Percentiles rank a stretch among this genome's conserved stretches.
These are phyloP conservation scores for Aaosphaeria pasadenensis DNA, from an alignment of 2,329 filamentous ascomycete genomes.

Conservation along the genomic window DNA sequence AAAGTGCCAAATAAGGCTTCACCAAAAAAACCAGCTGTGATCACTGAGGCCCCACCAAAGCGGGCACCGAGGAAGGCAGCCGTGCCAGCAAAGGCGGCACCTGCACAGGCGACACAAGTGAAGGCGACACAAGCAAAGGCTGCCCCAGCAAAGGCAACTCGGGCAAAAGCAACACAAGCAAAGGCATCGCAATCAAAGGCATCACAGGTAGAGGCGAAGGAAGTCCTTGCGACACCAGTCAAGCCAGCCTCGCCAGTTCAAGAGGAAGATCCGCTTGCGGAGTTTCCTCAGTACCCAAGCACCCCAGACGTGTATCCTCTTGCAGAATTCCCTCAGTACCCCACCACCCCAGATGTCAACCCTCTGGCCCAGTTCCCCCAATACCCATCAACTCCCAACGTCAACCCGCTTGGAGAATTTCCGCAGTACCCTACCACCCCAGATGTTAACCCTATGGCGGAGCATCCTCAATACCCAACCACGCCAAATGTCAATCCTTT, in stretches of 20 bases:
- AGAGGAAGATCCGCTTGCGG: neutral
- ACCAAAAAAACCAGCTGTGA: neutral
- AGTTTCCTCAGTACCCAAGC: neutral
- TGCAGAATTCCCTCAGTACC: neutral
- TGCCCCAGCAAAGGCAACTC: neutral
- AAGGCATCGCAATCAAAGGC: neutral
- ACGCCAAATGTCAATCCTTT: neutral
- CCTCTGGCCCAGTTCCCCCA: neutral
- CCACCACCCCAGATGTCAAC: neutral
- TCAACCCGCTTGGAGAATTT: neutral
- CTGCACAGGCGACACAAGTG: neutral
- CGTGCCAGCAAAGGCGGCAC: neutral
- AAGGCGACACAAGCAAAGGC: neutral
- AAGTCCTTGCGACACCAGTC: neutral
- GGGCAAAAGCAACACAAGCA: neutral
- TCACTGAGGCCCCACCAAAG: conserved; percentile 11
- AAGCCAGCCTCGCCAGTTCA: neutral
- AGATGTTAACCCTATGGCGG: neutral
- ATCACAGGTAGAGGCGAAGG: neutral
- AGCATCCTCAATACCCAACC: neutral
- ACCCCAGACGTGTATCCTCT: neutral
- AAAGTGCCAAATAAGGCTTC: neutral
- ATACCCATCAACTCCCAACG: neutral
- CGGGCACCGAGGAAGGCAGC: neutral
- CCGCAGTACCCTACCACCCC: neutral